These are phyloP conservation scores for Sphaerulina vaccinii DNA, from an alignment of 2,329 filamentous ascomycete species.

Conservation along the genomic window DNA sequence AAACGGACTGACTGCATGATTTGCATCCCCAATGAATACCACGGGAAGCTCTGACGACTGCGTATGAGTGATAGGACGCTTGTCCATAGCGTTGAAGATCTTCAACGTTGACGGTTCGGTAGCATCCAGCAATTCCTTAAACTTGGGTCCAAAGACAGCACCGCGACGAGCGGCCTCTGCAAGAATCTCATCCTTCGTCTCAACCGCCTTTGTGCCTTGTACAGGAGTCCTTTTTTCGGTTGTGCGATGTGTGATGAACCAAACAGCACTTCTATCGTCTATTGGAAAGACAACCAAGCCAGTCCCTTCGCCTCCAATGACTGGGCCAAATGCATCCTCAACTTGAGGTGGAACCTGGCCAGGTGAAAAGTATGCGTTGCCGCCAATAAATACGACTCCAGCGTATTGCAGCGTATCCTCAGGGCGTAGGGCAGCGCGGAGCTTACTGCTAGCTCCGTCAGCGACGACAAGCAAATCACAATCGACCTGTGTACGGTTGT, in stretches of 20 bases:
- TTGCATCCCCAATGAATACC: conserved; percentile 52
- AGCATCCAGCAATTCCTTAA: conserved; percentile 41
- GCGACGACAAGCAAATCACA: conserved; percentile 23
- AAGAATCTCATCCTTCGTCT: conserved; percentile 1
- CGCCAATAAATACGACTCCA: conserved; percentile 13
- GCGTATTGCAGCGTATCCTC: conserved; percentile 13
- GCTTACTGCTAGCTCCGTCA: conserved; percentile 22
- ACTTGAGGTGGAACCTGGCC: conserved; percentile 9
- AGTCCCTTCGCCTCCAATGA: conserved; percentile 35
- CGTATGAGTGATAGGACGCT: conserved; percentile 45
- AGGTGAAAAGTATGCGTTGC: conserved; percentile 12
- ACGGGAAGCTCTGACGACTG: conserved; percentile 25
- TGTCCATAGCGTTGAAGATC: conserved; percentile 47
- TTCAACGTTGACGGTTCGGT: conserved; percentile 44
- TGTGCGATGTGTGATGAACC: conserved; percentile 38
- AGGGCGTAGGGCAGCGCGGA: conserved; percentile 10
- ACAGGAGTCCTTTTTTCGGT: background rate
- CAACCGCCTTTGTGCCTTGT: background rate
- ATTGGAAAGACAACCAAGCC: conserved; percentile 49
- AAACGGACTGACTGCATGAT: conserved; percentile 53
- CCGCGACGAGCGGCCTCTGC: background rate
- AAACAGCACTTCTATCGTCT: conserved; percentile 44
- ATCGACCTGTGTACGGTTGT: conserved; percentile 5
- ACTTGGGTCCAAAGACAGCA: conserved; percentile 26
- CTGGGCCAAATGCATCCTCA: conserved; percentile 23